Evolutionary conservation across 176 grass and related monocot species (phyloP).

Genomic region (Triticum dicoccoides): DNA sequence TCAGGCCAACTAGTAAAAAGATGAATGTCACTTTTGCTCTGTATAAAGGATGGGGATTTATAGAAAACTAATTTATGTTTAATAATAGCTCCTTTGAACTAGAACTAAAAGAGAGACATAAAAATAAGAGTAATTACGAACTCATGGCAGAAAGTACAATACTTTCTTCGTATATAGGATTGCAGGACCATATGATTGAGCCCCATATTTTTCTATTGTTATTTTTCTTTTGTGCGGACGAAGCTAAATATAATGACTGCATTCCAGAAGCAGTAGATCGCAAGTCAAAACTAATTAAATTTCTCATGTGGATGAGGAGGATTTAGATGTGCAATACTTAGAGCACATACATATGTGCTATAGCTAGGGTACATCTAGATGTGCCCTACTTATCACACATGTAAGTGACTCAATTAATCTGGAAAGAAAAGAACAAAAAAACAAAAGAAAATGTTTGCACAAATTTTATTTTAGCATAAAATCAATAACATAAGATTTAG

Average conservation of each 20-base stretch:
- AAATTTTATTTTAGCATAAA: too few relatives aligned
- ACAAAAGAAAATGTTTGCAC: too few relatives aligned
- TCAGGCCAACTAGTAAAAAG: background rate
- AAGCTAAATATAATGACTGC: slow-evolving; percentile 14
- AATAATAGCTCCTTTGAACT: background rate
- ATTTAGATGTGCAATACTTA: too few relatives aligned
- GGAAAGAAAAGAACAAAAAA: too few relatives aligned
- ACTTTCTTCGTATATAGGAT: slow-evolving; percentile 18
- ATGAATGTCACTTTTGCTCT: background rate
- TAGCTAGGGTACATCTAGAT: too few relatives aligned
- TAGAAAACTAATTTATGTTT: background rate
- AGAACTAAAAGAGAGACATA: background rate
- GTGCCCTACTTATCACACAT: too few relatives aligned
- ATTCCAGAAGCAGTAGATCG: background rate
- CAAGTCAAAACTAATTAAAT: background rate
- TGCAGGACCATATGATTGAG: background rate
- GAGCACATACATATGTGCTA: too few relatives aligned
- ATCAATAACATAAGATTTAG: too few relatives aligned
- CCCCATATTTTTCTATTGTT: background rate
- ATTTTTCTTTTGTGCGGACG: slow-evolving; percentile 13
- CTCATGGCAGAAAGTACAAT: background rate
- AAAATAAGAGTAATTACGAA: background rate
- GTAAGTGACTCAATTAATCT: too few relatives aligned
- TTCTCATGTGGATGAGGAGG: background rate
- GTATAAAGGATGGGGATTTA: background rate